Evolutionary conservation across 176 grass and related monocot species (phyloP), one percentile per base, ranked within the genome.

Genomic region (Oryza longistaminata): DNA sequence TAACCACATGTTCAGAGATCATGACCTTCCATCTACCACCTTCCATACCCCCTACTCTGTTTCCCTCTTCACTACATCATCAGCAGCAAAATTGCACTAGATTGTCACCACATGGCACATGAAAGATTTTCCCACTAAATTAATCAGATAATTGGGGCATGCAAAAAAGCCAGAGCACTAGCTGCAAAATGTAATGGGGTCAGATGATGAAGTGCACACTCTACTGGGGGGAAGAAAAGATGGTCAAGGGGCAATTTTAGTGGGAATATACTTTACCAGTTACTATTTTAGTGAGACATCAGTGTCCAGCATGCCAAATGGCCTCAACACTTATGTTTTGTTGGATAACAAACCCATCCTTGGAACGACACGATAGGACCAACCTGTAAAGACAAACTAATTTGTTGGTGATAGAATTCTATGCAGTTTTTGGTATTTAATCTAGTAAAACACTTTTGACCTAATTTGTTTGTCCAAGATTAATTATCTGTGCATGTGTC

Each of bases 151-250:
- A 83, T 24, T 49, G 35, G 5, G 8, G 35, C 3, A 11, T 40
- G 39, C 39, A 6, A 83, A 87, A 87, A 87, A 68, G 79, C 11
- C 15, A 68, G 74, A 83, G 49, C 85, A 90, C 74, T 87, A 58
- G 53, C 19, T 48, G 76, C 75, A 35, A 22, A 34, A 25, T 75
- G 37, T 43, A 83, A 87, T 87, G 85, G 73, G 81, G 67, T 65
- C 80, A 70, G 80, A 87, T 83, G 61, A 87, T 70, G 80, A 79
- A 75, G 70, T 87, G 80, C 75, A 87, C 80, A 86, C 8, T 43
- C 17, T 2, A 0, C n/a, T n/a, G 29, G n/a, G 76, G 58, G 68
- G 24, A 74, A 68, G 26, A 83, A 73, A 83, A 79, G 80, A 72
- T 49, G 84, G 68, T 86, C 78, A 87, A 79, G 68, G 74, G 61